Base-by-base conservation (phyloP, 768 basidiomycete genomes). In the Trametes maxima region DNA sequence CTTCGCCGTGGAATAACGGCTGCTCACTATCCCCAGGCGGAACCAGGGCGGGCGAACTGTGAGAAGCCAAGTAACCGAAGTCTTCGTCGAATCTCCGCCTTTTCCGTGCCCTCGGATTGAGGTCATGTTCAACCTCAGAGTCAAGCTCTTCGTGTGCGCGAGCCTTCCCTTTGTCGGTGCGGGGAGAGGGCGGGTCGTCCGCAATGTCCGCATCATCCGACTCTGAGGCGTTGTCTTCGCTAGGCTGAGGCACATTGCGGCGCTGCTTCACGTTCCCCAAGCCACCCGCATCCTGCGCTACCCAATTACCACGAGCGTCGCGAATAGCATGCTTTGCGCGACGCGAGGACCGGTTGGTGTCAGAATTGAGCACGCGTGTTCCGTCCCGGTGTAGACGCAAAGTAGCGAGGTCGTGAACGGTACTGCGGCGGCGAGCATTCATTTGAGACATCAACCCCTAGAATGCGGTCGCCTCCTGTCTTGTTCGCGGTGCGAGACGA, bases 341-440 rank as follows among this genome's bases (percentile, higher is more conserved):
- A 57, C 77, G 74, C 6, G 65, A 68, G 24, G 70, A 67, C 1
- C 70, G 60, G 43, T 80, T 82, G 5, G 53, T 63, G 3, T 77
- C 69, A n/a, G 73, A 72, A 53, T 59, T 82, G 45, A 79, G 75
- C 4, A 89, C 84, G 42, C 88, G 84, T 22, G 79, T 78, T 5
- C 87, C 88, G 67, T 88, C 83, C 21, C 83, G 81, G 60, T 85
- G 87, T 3, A 91, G 70, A 36, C 86, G 82, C n/a, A 90, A 82
- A 44, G 80, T 78, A 0, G 88, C 77, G 37, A 84, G 78, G 69
- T 90, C 89, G 70, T 84, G 86, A 19, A 88, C 81, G 0, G 87
- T 88, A 61, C 75, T 85, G 54, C 74, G 73, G 24, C 84, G 68
- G 24, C 54, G 66, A 45, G 63, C 13, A 50, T 54, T 59, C 65